phyloP scores from a whole-genome alignment of 768 basidiomycete species.

The Sutorius australiensis region DNA sequence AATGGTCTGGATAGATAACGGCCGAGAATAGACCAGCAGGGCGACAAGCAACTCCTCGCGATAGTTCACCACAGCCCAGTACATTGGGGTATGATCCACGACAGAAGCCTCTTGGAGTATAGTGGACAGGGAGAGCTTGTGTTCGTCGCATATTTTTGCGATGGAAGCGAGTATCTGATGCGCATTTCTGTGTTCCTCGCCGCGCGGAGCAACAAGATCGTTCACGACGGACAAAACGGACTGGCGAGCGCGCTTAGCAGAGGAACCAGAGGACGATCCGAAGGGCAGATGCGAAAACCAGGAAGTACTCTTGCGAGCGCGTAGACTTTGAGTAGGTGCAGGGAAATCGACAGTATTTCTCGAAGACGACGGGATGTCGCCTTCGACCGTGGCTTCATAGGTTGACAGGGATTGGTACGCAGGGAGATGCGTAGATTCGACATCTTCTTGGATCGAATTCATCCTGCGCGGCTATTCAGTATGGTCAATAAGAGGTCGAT shows the following conservation, averaged over 20 bases:
- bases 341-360: not conserved
- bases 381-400: no score
- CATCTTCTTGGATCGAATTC: no score
- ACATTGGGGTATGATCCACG: conserved; percentile 27
- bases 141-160: conserved; percentile 51
- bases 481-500: no score
- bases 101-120: conserved; percentile 27
- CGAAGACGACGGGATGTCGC: not conserved
- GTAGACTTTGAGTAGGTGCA: not conserved
- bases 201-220: conserved; percentile 40
- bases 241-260: conserved; percentile 44
- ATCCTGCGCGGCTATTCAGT: no score
- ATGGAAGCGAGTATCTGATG: conserved; percentile 54
- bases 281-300: conserved; percentile 33
- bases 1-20: conserved; percentile 40
- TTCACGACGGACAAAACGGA: conserved; percentile 51
- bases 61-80: conserved; percentile 36
- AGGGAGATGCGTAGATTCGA: no score
- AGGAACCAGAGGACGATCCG: conserved; percentile 14
- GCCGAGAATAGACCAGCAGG: conserved; percentile 49
- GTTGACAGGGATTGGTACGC: not conserved
- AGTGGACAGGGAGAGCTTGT: conserved; percentile 39
- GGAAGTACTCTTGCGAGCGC: conserved; percentile 10
- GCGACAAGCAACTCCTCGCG: conserved; percentile 40
- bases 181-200: conserved; percentile 12